A percentile compares a stretch with the other conserved stretches of the same genome.
phyloP scores from a whole-genome alignment of 306 rosid genomes.

The Dryas octopetala region DNA sequence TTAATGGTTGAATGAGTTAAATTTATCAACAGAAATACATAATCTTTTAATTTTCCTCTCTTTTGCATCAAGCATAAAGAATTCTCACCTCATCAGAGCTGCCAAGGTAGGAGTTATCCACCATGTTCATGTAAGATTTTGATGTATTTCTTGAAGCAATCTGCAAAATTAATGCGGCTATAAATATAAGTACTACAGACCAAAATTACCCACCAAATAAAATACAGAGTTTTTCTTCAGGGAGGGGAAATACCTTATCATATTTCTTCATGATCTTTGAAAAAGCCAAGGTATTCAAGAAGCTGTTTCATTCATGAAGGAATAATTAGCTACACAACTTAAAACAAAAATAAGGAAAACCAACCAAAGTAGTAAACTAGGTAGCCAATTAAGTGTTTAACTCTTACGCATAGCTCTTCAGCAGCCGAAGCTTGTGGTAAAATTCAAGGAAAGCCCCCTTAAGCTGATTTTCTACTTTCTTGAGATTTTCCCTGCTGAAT shows the following conservation, averaged over 20 bases:
- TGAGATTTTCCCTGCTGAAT: constrained; percentile 51
- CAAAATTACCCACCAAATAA: background rate
- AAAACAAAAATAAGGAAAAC: background rate
- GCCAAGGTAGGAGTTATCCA: constrained; percentile 61
- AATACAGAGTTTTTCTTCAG: background rate
- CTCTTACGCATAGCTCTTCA: constrained; percentile 53
- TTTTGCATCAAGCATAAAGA: background rate
- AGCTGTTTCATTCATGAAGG: constrained; percentile 36
- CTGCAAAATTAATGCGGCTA: constrained; percentile 29
- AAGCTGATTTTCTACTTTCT: constrained; percentile 52
- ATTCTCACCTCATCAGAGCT: constrained; percentile 66
- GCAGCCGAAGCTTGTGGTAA: constrained; percentile 66
- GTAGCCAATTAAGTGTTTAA: background rate
- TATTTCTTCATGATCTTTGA: constrained; percentile 87
- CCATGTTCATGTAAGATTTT: constrained; percentile 65
- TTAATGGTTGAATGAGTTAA: no score
- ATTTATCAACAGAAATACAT: background rate
- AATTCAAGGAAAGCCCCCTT: constrained; percentile 52
- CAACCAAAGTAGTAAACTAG: background rate
- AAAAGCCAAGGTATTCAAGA: constrained; percentile 66
- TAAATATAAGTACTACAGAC: background rate
- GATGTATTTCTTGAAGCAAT: constrained; percentile 59
- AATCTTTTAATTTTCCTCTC: background rate
- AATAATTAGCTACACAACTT: background rate
- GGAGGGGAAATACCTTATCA: constrained; percentile 54